A percentile compares a stretch with the other conserved stretches of the same genome.
phyloP scores from a whole-genome alignment of 345 rosid species.

The Pugionium cornutum region DNA sequence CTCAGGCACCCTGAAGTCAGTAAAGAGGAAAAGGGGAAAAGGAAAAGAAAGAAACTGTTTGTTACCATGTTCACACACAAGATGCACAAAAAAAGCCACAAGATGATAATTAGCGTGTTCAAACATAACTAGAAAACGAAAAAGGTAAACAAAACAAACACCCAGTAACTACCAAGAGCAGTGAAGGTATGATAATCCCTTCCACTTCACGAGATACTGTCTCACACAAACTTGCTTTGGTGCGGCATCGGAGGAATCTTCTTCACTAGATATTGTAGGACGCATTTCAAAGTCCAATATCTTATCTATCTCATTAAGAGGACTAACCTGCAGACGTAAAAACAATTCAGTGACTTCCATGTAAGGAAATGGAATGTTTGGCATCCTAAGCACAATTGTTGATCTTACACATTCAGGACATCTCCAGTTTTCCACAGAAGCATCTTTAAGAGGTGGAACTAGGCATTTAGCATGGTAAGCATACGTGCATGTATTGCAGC shows the following conservation, averaged over 20 bases:
- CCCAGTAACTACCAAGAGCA: constrained; percentile 73
- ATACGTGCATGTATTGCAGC: constrained; percentile 87
- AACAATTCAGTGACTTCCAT: constrained; percentile 33
- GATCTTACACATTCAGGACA: constrained; percentile 69
- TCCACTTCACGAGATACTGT: constrained; percentile 99
- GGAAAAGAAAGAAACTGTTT: neutral
- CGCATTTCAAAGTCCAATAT: constrained; percentile 93
- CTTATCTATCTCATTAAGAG: constrained; percentile 89
- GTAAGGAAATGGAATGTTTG: neutral
- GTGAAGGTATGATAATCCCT: constrained; percentile 94
- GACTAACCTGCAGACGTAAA: constrained; percentile 77
- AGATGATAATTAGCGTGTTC: constrained; percentile 18
- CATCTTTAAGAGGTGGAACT: constrained; percentile 73
- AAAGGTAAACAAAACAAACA: neutral
- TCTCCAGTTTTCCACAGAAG: constrained; percentile 78
- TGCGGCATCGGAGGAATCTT: constrained; percentile 61
- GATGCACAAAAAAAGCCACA: neutral
- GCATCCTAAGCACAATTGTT: neutral
- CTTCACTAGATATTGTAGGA: constrained; percentile 67
- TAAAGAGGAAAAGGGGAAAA: neutral
- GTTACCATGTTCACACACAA: constrained; percentile 3
- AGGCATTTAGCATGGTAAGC: constrained; percentile 82
- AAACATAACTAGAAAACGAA: neutral
- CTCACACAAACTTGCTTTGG: constrained; percentile 79
- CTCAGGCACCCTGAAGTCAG: constrained; percentile 78